Base-by-base conservation (phyloP, 768 basidiomycete genomes). In the Kwoniella bestiolae region DNA sequence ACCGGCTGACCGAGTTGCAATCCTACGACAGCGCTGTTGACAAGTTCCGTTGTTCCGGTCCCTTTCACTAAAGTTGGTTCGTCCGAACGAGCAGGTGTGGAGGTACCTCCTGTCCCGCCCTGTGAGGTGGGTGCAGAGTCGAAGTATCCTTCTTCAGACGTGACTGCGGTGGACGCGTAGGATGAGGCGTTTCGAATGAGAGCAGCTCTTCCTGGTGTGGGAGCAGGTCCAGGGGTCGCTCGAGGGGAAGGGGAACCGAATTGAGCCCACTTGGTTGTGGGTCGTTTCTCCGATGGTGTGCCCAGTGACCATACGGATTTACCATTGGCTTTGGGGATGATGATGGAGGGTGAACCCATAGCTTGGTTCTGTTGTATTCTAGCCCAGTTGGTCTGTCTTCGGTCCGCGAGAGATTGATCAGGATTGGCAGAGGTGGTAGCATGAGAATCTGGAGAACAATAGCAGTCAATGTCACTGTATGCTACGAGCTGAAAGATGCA, bases 281-380 rank as follows among this genome's bases (percentile, higher is more conserved):
- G 63, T 29, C 63, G 38, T 26, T 63, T 47, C n/a, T 65, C 50
- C n/a, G 57, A 68, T 5, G 77, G 77, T 3, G 74, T 78, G 5
- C 68, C 69, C 9, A 78, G 35, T 2, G 67, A 64, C 77, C 77
- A 78, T n/a, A 63, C 46, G 0, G 67, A 68, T 56, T 63, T 56
- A 9, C 53, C 38, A 41, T 56, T 69, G 50, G 59, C 47, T 63
- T 57, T 55, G 25, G 57, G 62, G 29, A 47, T 55, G 38, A 55
- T 71, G 21, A 55, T 56, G 3, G 63, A 58, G 2, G 63, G 63
- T 44, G 63, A 59, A 3, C 44, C 57, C 28, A 46, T 34, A 1
- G 69, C 12, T 71, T 55, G 55, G 51, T 57, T 16, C 18, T 50
- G 26, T 18, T 51, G 50, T 21, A 73, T 51, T 14, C 58, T 69